Evolutionary conservation across 2,329 filamentous ascomycete genomes (phyloP).

Genomic region (Dothideomycetidae sp.): DNA sequence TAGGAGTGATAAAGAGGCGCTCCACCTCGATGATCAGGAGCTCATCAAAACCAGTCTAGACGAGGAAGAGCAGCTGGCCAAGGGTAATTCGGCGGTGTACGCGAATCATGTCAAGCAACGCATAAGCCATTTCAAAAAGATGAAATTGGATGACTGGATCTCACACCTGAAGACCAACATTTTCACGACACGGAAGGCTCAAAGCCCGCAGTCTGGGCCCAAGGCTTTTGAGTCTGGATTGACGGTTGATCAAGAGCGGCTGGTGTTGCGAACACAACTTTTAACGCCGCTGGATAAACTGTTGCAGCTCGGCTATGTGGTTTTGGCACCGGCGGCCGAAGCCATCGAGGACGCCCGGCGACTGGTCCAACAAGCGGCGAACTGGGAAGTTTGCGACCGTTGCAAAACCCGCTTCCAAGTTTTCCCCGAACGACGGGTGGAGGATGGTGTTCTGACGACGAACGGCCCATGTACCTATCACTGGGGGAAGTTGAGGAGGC

Average conservation of each 20-base stretch:
- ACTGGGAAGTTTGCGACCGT: constrained; percentile 80
- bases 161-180: constrained; percentile 21
- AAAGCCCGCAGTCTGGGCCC: constrained; percentile 16
- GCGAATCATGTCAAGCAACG: constrained; percentile 70
- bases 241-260: constrained; percentile 50
- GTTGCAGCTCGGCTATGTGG: constrained; percentile 61
- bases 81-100: constrained; percentile 57
- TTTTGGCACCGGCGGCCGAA: constrained; percentile 46
- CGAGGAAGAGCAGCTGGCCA: constrained; percentile 63
- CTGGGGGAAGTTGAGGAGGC: constrained; percentile 54
- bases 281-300: constrained; percentile 50
- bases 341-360: constrained; percentile 53
- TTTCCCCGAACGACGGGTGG: constrained; percentile 67
- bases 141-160: constrained; percentile 59
- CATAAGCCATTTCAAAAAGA: constrained; percentile 61
- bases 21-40: constrained; percentile 49
- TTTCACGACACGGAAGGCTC: constrained; percentile 29
- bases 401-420: constrained; percentile 80
- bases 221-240: constrained; percentile 54
- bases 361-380: constrained; percentile 51
- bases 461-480: constrained; percentile 73
- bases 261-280: constrained; percentile 44
- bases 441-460: constrained; percentile 60
- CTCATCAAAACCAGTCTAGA: constrained; percentile 57
- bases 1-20: constrained; percentile 36